A percentile compares a stretch with the other conserved stretches of the same genome.
Evolutionary conservation across 805 yeast genomes (phyloP).

Genomic region (Blastobotrys mokoenaii): DNA sequence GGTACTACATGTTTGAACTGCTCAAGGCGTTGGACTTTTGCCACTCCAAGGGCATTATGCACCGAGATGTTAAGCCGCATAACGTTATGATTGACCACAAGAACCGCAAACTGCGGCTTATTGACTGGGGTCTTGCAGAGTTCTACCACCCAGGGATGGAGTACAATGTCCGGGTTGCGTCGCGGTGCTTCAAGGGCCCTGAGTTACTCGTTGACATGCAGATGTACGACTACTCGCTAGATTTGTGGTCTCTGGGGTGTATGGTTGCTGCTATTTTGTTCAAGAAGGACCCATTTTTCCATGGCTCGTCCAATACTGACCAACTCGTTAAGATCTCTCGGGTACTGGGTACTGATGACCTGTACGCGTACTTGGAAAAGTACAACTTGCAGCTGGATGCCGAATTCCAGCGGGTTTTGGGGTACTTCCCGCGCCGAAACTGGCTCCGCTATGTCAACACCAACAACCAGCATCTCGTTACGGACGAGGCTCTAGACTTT

Average conservation of each 20-base stretch:
- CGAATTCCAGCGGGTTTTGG: constrained; percentile 67
- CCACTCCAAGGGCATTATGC: constrained; percentile 94
- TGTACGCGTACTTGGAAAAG: constrained; percentile 58
- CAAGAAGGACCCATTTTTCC: constrained; percentile 86
- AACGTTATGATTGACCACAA: constrained; percentile 90
- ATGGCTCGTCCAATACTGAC: constrained; percentile 84
- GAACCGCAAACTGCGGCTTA: constrained; percentile 57
- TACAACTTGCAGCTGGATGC: constrained; percentile 63
- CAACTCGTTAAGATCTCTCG: constrained; percentile 85
- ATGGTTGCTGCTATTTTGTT: constrained; percentile 86
- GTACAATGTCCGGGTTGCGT: constrained; percentile 89
- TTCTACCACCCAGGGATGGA: constrained; percentile 85
- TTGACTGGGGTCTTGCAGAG: constrained; percentile 96
- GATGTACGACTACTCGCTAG: constrained; percentile 85
- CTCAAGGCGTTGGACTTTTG: constrained; percentile 78
- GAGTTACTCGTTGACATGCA: constrained; percentile 79
- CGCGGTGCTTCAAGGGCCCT: constrained; percentile 89
- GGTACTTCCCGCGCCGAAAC: constrained; percentile 72
- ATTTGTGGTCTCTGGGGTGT: constrained; percentile 91
- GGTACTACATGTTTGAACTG: constrained; percentile 73
- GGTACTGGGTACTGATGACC: constrained; percentile 78
- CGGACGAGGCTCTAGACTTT: constrained; percentile 69
- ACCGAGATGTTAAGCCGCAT: constrained; percentile 92
- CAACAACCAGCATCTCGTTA: constrained; percentile 58
- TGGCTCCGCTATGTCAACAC: constrained; percentile 73